A percentile compares a stretch with the other conserved stretches of the same genome.
These are phyloP conservation scores for Leucogyrophana mollusca DNA, from an alignment of 768 basidiomycete species.

Conservation along the genomic window DNA sequence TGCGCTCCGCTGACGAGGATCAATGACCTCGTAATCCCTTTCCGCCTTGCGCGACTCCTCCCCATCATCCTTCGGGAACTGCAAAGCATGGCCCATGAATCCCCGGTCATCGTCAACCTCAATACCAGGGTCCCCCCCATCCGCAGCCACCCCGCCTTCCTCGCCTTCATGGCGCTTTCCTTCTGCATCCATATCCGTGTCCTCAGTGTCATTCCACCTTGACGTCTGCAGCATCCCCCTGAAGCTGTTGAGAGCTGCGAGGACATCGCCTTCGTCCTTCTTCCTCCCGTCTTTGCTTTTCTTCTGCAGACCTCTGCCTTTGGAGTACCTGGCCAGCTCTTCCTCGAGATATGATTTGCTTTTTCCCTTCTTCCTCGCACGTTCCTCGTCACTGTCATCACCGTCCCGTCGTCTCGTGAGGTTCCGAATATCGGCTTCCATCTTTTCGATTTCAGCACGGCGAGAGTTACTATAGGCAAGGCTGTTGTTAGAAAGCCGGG, in stretches of 20 bases:
- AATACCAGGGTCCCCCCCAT: conserved; percentile 50
- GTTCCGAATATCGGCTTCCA: conserved; percentile 86
- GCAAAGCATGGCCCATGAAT: conserved; percentile 70
- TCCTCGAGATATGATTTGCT: conserved; percentile 77
- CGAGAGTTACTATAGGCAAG: conserved; percentile 50
- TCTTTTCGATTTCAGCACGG: conserved; percentile 76
- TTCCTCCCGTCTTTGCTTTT: conserved; percentile 47
- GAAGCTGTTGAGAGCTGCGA: conserved; percentile 69
- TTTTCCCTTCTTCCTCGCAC: conserved; percentile 53
- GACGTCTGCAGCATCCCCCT: conserved; percentile 62
- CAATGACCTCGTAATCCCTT: conserved; percentile 87
- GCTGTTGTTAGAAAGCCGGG: too few species aligned
- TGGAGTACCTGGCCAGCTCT: conserved; percentile 80
- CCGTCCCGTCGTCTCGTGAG: conserved; percentile 60
- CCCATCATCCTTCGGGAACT: conserved; percentile 76
- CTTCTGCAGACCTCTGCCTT: conserved; percentile 52
- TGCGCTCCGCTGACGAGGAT: conserved; percentile 72
- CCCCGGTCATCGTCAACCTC: conserved; percentile 79
- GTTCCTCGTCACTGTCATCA: conserved; percentile 64
- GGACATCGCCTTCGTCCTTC: conserved; percentile 71
- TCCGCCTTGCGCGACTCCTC: conserved; percentile 79
- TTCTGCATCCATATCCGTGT: conserved; percentile 11
- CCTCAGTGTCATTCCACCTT: conserved; percentile 22
- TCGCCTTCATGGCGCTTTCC: conserved; percentile 12
- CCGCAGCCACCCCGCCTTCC: conserved; percentile 13